These are phyloP conservation scores for Sarocladium kiliense DNA, from an alignment of 2,329 filamentous ascomycete genomes.

Conservation along the genomic window DNA sequence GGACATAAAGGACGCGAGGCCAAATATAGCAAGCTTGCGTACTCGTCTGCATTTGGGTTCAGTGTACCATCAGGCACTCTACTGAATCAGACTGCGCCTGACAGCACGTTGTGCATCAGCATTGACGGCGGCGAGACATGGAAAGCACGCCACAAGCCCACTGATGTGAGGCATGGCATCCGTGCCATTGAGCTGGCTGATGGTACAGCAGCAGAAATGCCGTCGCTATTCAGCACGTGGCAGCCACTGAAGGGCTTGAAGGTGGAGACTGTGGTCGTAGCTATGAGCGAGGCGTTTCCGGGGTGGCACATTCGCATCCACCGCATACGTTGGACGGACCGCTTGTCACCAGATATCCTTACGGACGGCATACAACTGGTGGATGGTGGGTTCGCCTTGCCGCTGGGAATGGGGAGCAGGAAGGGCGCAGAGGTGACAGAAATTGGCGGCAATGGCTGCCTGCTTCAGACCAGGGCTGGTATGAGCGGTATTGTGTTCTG, in stretches of 20 bases:
- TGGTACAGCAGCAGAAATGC: not conserved
- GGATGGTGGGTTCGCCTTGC: slow-evolving; percentile 15
- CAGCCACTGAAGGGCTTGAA: slow-evolving; percentile 12
- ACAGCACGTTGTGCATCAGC: slow-evolving; percentile 19
- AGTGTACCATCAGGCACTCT: slow-evolving; percentile 32
- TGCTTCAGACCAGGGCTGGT: slow-evolving; percentile 11
- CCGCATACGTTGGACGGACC: slow-evolving; percentile 4
- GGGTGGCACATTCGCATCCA: slow-evolving; percentile 57
- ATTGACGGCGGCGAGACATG: slow-evolving; percentile 14
- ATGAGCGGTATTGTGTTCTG: slow-evolving; percentile 11
- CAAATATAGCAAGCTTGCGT: slow-evolving; percentile 43
- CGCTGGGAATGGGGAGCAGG: not conserved
- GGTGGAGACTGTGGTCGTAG: slow-evolving; percentile 13
- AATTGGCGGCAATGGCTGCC: not conserved
- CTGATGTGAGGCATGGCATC: slow-evolving; percentile 8
- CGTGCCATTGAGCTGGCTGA: not conserved
- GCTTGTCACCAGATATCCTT: slow-evolving; percentile 4
- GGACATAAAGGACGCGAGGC: slow-evolving; percentile 34
- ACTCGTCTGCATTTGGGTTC: slow-evolving; percentile 42
- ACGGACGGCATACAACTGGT: slow-evolving; percentile 11
- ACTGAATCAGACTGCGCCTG: slow-evolving; percentile 31
- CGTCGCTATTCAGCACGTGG: slow-evolving; percentile 12
- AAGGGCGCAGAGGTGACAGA: not conserved
- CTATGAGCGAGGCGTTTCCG: slow-evolving; percentile 43
- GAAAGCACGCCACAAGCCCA: slow-evolving; percentile 11